phyloP scores from a whole-genome alignment of 1,284 basidiomycete species.

The Boletus sp. region DNA sequence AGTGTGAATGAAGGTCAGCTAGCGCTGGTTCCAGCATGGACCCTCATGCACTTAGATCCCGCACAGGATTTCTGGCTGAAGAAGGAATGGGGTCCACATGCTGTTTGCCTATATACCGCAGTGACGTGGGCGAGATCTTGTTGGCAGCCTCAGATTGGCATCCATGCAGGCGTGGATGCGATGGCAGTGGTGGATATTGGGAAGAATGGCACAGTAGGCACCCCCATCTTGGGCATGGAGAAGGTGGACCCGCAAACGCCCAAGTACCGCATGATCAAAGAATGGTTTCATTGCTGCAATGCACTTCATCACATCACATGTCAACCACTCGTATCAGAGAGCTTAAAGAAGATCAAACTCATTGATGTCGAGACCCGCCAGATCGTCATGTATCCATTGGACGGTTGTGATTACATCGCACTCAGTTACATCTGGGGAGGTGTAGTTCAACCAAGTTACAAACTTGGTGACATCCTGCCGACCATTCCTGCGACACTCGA shows the following conservation, averaged over 20 bases:
- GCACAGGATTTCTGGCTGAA: background rate
- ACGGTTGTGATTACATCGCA: background rate
- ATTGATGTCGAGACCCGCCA: background rate
- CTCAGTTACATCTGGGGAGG: background rate
- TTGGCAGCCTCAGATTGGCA: constrained; percentile 1
- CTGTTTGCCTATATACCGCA: background rate
- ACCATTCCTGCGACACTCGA: background rate
- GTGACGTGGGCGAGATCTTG: background rate
- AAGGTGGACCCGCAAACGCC: background rate
- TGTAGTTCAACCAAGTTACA: background rate
- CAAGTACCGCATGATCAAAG: background rate
- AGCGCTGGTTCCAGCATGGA: background rate
- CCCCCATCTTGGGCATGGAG: background rate
- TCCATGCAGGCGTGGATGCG: background rate
- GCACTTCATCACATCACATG: background rate
- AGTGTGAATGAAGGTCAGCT: background rate
- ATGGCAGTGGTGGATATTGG: background rate
- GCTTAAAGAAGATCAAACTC: background rate
- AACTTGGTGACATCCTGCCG: background rate
- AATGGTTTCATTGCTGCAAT: background rate
- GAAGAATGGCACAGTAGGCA: background rate
- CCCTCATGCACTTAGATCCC: background rate
- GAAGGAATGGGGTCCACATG: background rate
- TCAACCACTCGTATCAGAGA: background rate
- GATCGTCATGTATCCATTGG: background rate